Base-by-base conservation (phyloP, 305 asterid genomes). In the Fraxinus nigra region DNA sequence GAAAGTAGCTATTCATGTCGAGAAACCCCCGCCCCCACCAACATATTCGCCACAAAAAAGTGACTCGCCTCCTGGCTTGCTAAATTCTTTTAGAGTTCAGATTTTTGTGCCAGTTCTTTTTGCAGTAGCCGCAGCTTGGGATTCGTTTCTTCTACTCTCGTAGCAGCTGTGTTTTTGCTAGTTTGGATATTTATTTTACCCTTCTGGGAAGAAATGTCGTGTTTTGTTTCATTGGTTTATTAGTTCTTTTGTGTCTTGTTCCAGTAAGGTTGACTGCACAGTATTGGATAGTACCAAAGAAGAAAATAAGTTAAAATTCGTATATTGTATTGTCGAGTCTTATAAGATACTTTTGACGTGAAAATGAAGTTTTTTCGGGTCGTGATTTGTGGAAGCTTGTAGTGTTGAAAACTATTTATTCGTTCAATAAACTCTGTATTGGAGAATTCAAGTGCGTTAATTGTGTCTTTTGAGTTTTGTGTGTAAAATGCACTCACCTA, bases 1-100 rank as follows among this genome's bases (percentile, higher is more conserved):
- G 92, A 95, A 92, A 46, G 61, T 92, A 7, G 97, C 92, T 0
- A 75, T 95, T 75, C 89, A 78, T 6, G 93, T 92, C 1, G 87
- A 87, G 59, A 85, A 92, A 0, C 37, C 89, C 9, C 95, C 97
- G 2, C 95, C 98, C 0, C 97, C 98, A 3, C 97, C 97, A 3
- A 3, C 80, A 5, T 5, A 92, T 13, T 76, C 88, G 2, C 97
- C 98, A 0, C 4, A 51, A 2, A 89, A 51, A 84, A 90, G 79
- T 22, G 79, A 43, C 26, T 78, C 92, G 7, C 80, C 86, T 10
- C 80, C 86, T 1, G 78, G 77, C 34, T n/a, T 83, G 35, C 78
- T 84, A 10, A 78, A 92, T 9, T 81, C 80, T 26, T 81, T 92
- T 51, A 78, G 87, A 78, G 87, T 86, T 85, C 92, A 83, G 70